Conservation (phyloP, 1,284 basidiomycete genomes). For the Cystobasidium sp. region DNA sequence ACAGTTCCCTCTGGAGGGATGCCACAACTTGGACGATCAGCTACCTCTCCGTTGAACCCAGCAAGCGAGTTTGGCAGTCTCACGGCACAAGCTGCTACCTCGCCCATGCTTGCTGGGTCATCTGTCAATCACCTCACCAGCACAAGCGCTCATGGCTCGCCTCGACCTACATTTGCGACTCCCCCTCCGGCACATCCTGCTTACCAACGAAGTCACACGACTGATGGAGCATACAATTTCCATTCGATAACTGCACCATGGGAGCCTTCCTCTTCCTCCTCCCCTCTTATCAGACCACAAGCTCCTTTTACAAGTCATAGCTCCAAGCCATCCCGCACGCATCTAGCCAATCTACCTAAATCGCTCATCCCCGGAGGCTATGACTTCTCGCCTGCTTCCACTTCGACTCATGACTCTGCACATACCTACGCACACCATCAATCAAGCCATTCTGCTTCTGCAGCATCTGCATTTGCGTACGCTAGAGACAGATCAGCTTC, state of each 20-base stretch:
- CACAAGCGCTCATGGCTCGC: not conserved
- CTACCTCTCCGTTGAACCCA: not conserved
- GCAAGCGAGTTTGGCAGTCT: conserved; percentile 6
- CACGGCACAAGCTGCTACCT: not conserved
- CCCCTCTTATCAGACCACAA: not conserved
- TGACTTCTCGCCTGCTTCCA: conserved; percentile 36
- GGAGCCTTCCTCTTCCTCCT: not conserved
- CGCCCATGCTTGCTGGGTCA: not conserved
- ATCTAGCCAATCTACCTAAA: conserved; percentile 26
- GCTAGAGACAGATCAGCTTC: conserved; percentile 24
- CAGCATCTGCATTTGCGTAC: conserved; percentile 22
- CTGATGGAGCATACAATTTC: not conserved
- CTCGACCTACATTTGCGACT: not conserved
- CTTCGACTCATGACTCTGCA: conserved; percentile 15
- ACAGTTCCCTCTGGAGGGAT: not conserved
- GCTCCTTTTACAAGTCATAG: conserved; percentile 4
- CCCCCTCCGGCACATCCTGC: not conserved
- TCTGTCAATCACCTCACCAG: not conserved
- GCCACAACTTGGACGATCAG: no score
- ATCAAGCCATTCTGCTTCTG: not conserved
- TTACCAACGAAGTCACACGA: conserved; percentile 1
- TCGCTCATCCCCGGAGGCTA: conserved; percentile 37
- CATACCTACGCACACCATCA: not conserved
- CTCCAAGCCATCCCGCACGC: not conserved
- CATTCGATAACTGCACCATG: not conserved